These are phyloP conservation scores for Aspergillus baeticus DNA, from an alignment of 495 filamentous ascomycete genomes.

Conservation along the genomic window DNA sequence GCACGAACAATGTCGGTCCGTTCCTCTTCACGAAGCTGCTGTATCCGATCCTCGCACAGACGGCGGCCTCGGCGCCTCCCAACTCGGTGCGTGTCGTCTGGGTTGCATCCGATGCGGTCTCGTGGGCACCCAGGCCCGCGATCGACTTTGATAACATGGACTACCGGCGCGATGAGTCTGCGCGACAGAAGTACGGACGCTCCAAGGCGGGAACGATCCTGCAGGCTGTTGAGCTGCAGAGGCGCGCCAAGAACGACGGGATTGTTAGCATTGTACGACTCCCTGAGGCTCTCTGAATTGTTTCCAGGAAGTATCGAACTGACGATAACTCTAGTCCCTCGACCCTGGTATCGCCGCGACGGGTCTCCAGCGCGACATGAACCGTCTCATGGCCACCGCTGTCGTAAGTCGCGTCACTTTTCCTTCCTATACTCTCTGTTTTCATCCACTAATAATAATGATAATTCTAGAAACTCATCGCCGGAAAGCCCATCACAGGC, in stretches of 20 bases:
- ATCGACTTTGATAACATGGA: slow-evolving; percentile 7
- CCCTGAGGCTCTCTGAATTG: too few species aligned
- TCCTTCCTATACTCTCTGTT: too few species aligned
- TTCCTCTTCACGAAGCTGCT: slow-evolving; percentile 48
- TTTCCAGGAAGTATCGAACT: neutral
- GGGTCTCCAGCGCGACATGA: neutral
- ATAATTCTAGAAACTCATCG: neutral
- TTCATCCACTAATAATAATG: too few species aligned
- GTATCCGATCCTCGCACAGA: slow-evolving; percentile 23
- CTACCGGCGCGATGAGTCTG: neutral
- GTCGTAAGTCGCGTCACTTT: too few species aligned
- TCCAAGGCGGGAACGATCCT: neutral
- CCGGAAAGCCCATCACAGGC: neutral
- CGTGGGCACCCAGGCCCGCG: slow-evolving; percentile 2
- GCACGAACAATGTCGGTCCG: slow-evolving; percentile 48
- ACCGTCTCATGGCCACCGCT: neutral
- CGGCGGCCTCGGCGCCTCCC: neutral
- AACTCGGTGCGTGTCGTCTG: slow-evolving; percentile 1
- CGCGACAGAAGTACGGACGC: neutral
- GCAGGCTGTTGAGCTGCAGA: slow-evolving; percentile 2
- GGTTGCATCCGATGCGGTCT: neutral
- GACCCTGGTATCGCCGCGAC: slow-evolving; percentile 6
- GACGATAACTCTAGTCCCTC: neutral
- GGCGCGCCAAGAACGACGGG: neutral
- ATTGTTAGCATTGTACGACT: neutral